These are phyloP conservation scores for Lichtheimia ornata DNA, from an alignment of 371 early-diverging fungal species.

Conservation along the genomic window DNA sequence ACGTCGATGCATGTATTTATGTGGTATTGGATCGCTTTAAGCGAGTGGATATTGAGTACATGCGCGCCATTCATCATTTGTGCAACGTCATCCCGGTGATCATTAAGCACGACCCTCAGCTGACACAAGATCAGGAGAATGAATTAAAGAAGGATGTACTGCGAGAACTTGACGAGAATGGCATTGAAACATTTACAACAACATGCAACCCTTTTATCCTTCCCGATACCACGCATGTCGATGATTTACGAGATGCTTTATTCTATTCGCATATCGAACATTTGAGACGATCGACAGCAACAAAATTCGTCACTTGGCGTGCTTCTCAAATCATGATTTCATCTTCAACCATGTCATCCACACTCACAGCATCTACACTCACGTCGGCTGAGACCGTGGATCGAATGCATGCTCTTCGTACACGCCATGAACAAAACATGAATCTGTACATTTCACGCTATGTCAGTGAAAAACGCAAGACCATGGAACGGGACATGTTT, in stretches of 20 bases:
- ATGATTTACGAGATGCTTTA: conserved; percentile 29
- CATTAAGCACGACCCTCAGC: conserved; percentile 67
- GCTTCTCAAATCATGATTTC: conserved; percentile 18
- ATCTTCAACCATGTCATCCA: not conserved
- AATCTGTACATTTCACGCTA: conserved; percentile 27
- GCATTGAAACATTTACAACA: conserved; percentile 35
- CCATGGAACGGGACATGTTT: conserved; percentile 18
- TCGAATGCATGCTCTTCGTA: conserved; percentile 19
- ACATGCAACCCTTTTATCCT: conserved; percentile 12
- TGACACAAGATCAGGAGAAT: conserved; percentile 59
- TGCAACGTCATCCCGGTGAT: conserved; percentile 68
- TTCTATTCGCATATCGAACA: conserved; percentile 51
- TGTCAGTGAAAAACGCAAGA: conserved; percentile 26
- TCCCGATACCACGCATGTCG: not conserved
- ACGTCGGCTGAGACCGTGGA: conserved; percentile 24
- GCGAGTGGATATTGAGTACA: conserved; percentile 75
- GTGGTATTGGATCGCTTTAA: conserved; percentile 65
- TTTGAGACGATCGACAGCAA: conserved; percentile 52
- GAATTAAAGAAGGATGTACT: conserved; percentile 54
- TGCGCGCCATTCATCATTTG: conserved; percentile 59
- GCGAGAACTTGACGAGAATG: conserved; percentile 45
- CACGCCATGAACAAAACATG: conserved; percentile 18
- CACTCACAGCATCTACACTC: conserved; percentile 11
- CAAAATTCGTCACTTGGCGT: conserved; percentile 61
- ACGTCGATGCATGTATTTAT: conserved; percentile 74